Percentiles rank a stretch among this genome's conserved stretches.
These are phyloP conservation scores for Fomitopsis pinicola DNA, from an alignment of 1,284 basidiomycete genomes.

Conservation along the genomic window DNA sequence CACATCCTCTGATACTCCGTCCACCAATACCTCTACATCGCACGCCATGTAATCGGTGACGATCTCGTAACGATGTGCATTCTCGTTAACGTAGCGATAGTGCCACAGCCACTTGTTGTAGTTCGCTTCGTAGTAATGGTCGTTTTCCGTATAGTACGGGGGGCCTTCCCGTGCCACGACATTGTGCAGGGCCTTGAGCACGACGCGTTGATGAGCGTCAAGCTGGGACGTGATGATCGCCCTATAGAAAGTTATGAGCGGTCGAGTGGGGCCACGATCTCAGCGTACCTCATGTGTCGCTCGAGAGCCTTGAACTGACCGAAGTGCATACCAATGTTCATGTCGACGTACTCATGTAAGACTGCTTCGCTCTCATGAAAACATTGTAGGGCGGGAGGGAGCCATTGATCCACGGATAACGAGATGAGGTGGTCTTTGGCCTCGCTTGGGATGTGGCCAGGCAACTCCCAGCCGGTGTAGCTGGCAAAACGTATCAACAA, in stretches of 20 bases:
- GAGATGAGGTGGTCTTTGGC: constrained; percentile 40
- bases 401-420: constrained; percentile 38
- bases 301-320: constrained; percentile 27
- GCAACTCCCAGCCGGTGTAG: constrained; percentile 48
- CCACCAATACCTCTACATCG: too few species aligned
- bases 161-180: constrained; percentile 24
- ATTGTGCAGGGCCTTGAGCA: constrained; percentile 12
- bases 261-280: not conserved
- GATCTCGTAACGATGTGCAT: not conserved
- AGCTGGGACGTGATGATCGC: constrained; percentile 7
- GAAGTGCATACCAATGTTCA: constrained; percentile 28
- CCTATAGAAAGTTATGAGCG: not conserved
- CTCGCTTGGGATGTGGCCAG: constrained; percentile 45
- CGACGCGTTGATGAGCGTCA: not conserved
- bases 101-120: constrained; percentile 17
- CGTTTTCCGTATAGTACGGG: constrained; percentile 31
- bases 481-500: constrained; percentile 22
- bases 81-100: constrained; percentile 9
- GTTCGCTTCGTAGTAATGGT: constrained; percentile 19
- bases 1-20: not conserved
- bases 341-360: constrained; percentile 16
- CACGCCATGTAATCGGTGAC: not conserved
- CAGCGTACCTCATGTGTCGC: constrained; percentile 22
- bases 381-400: constrained; percentile 34
- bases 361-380: constrained; percentile 30